phyloP scores from a whole-genome alignment of 495 filamentous ascomycete species.

The Tuber microsphaerosporum region DNA sequence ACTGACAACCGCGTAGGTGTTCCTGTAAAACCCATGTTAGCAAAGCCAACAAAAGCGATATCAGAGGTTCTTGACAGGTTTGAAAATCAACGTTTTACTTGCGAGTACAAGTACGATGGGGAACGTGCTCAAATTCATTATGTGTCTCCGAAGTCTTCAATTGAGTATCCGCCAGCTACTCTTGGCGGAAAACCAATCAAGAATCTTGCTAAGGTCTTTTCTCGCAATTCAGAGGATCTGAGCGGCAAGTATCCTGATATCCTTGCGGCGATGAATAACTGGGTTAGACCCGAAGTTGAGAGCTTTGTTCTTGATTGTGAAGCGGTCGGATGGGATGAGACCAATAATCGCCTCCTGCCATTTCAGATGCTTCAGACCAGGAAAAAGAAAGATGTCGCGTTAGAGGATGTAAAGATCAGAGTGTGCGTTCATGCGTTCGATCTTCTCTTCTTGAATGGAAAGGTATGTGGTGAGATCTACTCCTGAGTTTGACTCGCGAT shows the following conservation, averaged over 20 bases:
- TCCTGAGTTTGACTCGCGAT: neutral
- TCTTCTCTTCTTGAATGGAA: constrained; percentile 84
- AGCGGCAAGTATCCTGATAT: constrained; percentile 98
- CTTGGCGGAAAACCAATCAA: constrained; percentile 41
- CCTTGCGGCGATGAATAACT: constrained; percentile 71
- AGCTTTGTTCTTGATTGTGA: constrained; percentile 97
- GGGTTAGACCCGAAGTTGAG: constrained; percentile 81
- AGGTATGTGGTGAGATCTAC: constrained; percentile 48
- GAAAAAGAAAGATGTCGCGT: constrained; percentile 93
- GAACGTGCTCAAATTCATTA: constrained; percentile 97
- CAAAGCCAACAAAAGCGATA: constrained; percentile 98
- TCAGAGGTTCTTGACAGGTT: constrained; percentile 96
- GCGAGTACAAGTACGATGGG: constrained; percentile 98
- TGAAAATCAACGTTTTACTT: constrained; percentile 89
- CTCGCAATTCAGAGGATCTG: constrained; percentile 89
- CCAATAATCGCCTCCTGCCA: constrained; percentile 85
- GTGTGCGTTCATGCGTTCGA: constrained; percentile 98
- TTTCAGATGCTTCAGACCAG: constrained; percentile 98
- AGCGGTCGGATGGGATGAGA: constrained; percentile 93
- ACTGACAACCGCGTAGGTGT: constrained; percentile 45
- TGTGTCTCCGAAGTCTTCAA: constrained; percentile 69
- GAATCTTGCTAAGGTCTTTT: constrained; percentile 83
- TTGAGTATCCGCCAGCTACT: constrained; percentile 49
- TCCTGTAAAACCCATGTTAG: constrained; percentile 96
- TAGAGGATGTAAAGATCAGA: constrained; percentile 94